Evolutionary conservation across 495 filamentous ascomycete species (phyloP).

Genomic region (Talaromyces liani): DNA sequence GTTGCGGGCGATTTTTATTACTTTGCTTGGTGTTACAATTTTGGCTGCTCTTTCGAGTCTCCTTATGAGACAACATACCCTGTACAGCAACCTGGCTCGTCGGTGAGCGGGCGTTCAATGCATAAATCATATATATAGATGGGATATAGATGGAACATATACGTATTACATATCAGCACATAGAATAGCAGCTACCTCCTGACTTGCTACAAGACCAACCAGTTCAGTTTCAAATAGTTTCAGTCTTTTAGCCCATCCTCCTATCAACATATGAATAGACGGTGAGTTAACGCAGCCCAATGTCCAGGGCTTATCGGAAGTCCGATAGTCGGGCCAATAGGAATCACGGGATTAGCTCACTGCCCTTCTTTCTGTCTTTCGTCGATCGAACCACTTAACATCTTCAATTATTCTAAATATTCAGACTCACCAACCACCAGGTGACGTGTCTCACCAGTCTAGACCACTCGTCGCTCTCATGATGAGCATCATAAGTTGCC

Average conservation of each 20-base stretch:
- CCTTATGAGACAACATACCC: constrained; percentile 68
- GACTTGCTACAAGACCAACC: too few species aligned
- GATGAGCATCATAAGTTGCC: neutral
- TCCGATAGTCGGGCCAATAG: neutral
- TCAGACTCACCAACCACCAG: neutral
- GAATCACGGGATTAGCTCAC: neutral
- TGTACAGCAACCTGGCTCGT: constrained; percentile 64
- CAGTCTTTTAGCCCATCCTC: too few species aligned
- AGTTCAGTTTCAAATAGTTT: too few species aligned
- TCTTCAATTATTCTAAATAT: neutral
- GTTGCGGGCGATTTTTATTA: constrained; percentile 67
- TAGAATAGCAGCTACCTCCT: neutral
- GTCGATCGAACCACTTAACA: neutral
- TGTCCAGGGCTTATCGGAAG: neutral
- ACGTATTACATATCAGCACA: neutral
- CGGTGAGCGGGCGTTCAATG: constrained; percentile 19
- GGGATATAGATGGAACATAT: neutral
- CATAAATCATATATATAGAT: neutral
- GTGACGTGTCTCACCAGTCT: neutral
- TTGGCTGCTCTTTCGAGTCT: constrained; percentile 53
- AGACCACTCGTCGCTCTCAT: neutral
- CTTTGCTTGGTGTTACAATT: constrained; percentile 52
- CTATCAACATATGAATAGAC: neutral
- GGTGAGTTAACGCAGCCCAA: neutral
- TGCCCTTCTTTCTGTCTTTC: neutral